Percentiles rank a stretch among this genome's conserved stretches.
Evolutionary conservation across 2,329 filamentous ascomycete genomes (phyloP).

Genomic region (Fusarium metavorans): DNA sequence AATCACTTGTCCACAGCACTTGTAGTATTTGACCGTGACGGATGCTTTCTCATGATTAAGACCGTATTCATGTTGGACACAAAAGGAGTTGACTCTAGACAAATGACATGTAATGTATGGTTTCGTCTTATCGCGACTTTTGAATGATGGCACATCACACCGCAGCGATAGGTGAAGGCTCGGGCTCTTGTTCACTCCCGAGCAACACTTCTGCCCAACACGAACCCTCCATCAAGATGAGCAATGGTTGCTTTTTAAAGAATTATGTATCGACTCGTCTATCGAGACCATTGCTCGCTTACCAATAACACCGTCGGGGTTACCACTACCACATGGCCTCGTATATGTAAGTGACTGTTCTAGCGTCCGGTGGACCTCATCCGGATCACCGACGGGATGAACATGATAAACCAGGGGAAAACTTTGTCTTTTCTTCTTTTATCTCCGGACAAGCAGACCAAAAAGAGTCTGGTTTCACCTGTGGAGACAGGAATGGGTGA

Average conservation of each 20-base stretch:
- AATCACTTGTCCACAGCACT: background rate
- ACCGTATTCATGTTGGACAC: background rate
- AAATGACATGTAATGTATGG: background rate
- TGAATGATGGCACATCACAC: background rate
- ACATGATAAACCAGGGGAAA: background rate
- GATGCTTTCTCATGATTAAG: background rate
- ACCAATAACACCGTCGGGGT: background rate
- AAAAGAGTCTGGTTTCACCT: background rate
- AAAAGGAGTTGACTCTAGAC: background rate
- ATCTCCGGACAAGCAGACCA: background rate
- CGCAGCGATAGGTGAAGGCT: background rate
- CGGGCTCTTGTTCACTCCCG: background rate
- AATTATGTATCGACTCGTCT: background rate
- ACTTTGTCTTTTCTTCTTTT: background rate
- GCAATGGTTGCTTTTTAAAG: background rate
- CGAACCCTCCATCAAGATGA: background rate
- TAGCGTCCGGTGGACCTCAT: background rate
- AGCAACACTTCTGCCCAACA: background rate
- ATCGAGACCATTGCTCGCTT: background rate
- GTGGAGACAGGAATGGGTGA: background rate
- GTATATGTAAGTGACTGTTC: background rate
- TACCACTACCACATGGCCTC: background rate
- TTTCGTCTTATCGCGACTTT: background rate
- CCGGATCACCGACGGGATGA: background rate
- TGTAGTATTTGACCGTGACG: background rate